phyloP scores from a whole-genome alignment of 2,329 filamentous ascomycete species.

The Pseudocercospora fijiensis region DNA sequence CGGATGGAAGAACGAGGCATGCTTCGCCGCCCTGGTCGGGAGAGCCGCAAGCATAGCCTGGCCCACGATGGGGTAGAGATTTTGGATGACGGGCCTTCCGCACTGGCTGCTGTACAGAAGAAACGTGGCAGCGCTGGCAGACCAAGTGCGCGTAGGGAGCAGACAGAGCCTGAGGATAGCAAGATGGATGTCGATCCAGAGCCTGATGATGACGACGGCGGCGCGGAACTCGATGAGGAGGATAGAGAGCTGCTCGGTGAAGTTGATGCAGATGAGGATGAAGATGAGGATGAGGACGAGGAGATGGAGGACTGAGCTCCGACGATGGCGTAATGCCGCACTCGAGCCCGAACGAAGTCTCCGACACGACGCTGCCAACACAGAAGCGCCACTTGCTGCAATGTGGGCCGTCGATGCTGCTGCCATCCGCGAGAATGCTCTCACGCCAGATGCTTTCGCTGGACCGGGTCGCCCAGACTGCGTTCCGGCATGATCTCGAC shows the following conservation, averaged over 20 bases:
- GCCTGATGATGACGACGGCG: slow-evolving; percentile 31
- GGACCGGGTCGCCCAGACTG: not conserved
- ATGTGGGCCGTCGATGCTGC: slow-evolving; percentile 2
- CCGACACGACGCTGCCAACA: not conserved
- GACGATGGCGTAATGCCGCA: not conserved
- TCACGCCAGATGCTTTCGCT: slow-evolving; percentile 5
- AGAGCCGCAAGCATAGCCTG: slow-evolving; percentile 19
- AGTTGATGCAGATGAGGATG: slow-evolving; percentile 41
- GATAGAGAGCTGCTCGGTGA: slow-evolving; percentile 42
- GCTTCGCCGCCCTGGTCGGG: slow-evolving; percentile 1
- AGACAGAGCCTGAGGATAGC: slow-evolving; percentile 1
- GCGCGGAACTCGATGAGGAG: slow-evolving; percentile 40
- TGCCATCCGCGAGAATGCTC: slow-evolving; percentile 1
- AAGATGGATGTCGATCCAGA: slow-evolving; percentile 30
- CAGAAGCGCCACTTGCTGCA: not conserved
- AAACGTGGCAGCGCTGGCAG: slow-evolving; percentile 12
- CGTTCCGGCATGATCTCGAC: too few relatives aligned
- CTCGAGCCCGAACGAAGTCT: slow-evolving; percentile 4
- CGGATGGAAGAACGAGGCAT: slow-evolving; percentile 22
- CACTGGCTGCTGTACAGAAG: slow-evolving; percentile 24
- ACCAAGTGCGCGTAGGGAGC: slow-evolving; percentile 15
- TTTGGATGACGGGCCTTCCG: slow-evolving; percentile 18
- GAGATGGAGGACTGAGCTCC: slow-evolving; percentile 27
- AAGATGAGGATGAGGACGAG: slow-evolving; percentile 39
- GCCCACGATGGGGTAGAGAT: slow-evolving; percentile 24